Percentiles rank a stretch among this genome's conserved stretches.
Conservation (phyloP, 306 rosid species). For the Pterocarpus macrocarpus region DNA sequence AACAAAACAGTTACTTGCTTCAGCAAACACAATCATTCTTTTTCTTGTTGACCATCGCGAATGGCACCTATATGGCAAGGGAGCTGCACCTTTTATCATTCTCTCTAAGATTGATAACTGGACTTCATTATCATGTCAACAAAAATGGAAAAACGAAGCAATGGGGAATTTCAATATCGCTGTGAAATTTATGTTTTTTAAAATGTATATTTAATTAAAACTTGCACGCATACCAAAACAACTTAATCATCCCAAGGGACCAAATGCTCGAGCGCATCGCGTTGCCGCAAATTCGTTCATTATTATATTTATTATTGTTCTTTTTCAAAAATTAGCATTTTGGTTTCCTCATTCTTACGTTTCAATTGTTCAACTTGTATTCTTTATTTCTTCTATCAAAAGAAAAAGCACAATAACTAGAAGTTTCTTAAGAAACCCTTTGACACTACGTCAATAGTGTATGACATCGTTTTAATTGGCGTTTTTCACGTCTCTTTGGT, state of each 20-base stretch:
- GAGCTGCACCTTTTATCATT: background rate
- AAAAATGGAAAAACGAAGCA: background rate
- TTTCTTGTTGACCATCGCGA: too few relatives aligned
- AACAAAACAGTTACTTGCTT: too few relatives aligned
- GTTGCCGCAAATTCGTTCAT: background rate
- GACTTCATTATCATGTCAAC: conserved; percentile 36
- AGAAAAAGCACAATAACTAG: conserved; percentile 22
- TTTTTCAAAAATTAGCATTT: background rate
- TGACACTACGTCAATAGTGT: conserved; percentile 24
- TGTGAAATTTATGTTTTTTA: background rate
- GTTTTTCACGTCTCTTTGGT: background rate
- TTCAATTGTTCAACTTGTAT: background rate
- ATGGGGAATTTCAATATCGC: background rate
- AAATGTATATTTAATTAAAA: background rate
- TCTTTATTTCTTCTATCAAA: conserved; percentile 22
- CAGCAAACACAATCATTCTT: too few relatives aligned
- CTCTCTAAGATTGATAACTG: conserved; percentile 33
- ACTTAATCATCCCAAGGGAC: background rate
- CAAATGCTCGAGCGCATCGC: background rate
- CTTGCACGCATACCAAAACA: background rate
- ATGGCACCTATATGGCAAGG: too few relatives aligned
- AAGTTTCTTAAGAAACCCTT: conserved; percentile 24
- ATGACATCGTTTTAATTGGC: conserved; percentile 26
- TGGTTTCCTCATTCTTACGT: conserved; percentile 45
- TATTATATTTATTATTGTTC: background rate